Percentiles rank a stretch among this genome's conserved stretches.
phyloP scores from a whole-genome alignment of 768 basidiomycete genomes.

The Boletus tomentosulus region DNA sequence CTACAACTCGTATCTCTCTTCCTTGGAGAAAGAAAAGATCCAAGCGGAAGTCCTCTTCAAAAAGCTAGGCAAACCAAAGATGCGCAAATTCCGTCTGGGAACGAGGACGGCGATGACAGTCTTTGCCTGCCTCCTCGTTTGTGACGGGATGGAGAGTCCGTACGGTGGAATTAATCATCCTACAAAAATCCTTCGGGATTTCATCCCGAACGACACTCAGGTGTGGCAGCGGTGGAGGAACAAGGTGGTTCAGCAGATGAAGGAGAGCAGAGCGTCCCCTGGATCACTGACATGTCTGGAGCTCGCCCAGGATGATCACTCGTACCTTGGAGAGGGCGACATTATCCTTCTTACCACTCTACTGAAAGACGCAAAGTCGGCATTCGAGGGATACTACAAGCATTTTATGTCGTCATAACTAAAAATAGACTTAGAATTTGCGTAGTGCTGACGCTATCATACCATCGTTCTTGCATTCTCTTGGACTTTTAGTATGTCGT shows the following conservation, averaged over 20 bases:
- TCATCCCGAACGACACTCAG: conserved; percentile 21
- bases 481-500: no score
- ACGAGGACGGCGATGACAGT: conserved; percentile 23
- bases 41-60: conserved; percentile 18
- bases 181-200: conserved; percentile 14
- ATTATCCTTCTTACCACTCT: conserved; percentile 12
- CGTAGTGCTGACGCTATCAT: no score
- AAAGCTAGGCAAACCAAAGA: conserved; percentile 10
- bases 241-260: conserved; percentile 19
- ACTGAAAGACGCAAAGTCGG: conserved; percentile 14
- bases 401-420: no score
- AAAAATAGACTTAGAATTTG: no score
- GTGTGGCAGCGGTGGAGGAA: conserved; percentile 26
- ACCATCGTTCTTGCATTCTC: no score
- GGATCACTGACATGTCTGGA: background rate
- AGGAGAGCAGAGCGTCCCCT: background rate
- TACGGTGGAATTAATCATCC: conserved; percentile 11
- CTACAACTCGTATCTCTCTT: conserved; percentile 35
- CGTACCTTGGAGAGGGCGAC: conserved; percentile 8
- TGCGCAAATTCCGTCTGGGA: conserved; percentile 20
- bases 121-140: conserved; percentile 24
- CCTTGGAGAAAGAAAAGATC: conserved; percentile 34
- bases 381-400: conserved; percentile 16
- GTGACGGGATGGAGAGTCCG: conserved; percentile 20
- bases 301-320: conserved; percentile 7